Conservation (phyloP, 2,329 filamentous ascomycete species). For the Tolypocladium endophyticum region DNA sequence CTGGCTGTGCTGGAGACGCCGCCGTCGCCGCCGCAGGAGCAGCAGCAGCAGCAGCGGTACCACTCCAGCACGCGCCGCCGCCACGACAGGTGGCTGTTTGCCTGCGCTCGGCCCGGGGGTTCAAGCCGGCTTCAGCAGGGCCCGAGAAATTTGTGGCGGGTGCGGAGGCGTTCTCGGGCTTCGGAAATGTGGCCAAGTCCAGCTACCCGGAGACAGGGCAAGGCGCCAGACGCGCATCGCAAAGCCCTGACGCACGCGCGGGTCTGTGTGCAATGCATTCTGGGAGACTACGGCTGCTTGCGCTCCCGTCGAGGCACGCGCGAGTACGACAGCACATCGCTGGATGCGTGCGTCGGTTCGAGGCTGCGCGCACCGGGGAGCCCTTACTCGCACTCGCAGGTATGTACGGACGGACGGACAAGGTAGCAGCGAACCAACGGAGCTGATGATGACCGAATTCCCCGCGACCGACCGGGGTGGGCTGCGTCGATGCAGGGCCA, state of each 20-base stretch:
- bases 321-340: neutral
- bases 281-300: neutral
- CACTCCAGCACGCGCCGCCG: neutral
- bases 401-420: neutral
- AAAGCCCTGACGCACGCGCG: neutral
- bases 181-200: neutral
- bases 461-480: slow-evolving; percentile 2
- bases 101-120: neutral
- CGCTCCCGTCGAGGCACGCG: neutral
- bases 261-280: neutral
- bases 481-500: slow-evolving; percentile 1
- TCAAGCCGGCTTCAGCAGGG: slow-evolving; percentile 1
- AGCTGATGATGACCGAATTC: slow-evolving; percentile 1
- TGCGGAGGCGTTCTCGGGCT: slow-evolving; percentile 3
- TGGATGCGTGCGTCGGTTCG: neutral
- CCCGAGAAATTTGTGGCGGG: slow-evolving; percentile 16
- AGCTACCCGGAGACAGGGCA: neutral
- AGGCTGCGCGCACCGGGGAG: neutral
- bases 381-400: neutral
- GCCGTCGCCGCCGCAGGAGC: no score
- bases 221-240: neutral
- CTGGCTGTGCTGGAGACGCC: neutral
- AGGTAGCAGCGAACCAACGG: neutral
- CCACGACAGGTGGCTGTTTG: neutral
- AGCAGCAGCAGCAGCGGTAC: neutral